Percentiles rank a stretch among this genome's conserved stretches.
Conservation (phyloP, 495 filamentous ascomycete species). For the Aspergillus cristatus region DNA sequence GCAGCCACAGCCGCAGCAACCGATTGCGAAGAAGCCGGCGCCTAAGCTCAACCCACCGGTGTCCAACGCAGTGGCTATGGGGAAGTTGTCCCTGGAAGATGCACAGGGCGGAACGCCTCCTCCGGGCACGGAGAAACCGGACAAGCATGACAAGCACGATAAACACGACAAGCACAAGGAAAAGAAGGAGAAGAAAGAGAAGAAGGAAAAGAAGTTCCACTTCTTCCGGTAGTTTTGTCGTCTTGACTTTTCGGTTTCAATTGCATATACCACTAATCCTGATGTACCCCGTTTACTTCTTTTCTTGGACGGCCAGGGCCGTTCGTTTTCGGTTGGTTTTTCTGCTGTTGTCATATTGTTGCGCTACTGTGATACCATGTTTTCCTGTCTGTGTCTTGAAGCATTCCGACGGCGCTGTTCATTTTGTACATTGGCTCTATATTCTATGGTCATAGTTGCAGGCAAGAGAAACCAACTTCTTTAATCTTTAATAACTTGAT, state of each 20-base stretch:
- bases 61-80: conserved; percentile 51
- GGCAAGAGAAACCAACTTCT: neutral
- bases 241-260: neutral
- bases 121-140: too few relatives aligned
- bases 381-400: conserved; percentile 13
- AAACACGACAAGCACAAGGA: conserved; percentile 21
- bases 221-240: conserved; percentile 52
- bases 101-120: conserved; percentile 11
- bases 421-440: too few relatives aligned
- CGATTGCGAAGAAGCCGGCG: conserved; percentile 27
- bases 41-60: conserved; percentile 23
- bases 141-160: conserved; percentile 14
- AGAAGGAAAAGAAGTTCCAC: conserved; percentile 43
- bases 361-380: conserved; percentile 34
- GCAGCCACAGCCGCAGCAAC: conserved; percentile 30
- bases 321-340: neutral
- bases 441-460: too few relatives aligned
- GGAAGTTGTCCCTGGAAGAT: conserved; percentile 46
- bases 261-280: neutral
- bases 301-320: neutral
- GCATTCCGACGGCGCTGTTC: conserved; percentile 10
- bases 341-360: conserved; percentile 12
- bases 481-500: too few relatives aligned
- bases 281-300: neutral
- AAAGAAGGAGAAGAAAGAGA: conserved; percentile 42